phyloP scores from a whole-genome alignment of 129 eudicot species.

The Saussurea involucrata region DNA sequence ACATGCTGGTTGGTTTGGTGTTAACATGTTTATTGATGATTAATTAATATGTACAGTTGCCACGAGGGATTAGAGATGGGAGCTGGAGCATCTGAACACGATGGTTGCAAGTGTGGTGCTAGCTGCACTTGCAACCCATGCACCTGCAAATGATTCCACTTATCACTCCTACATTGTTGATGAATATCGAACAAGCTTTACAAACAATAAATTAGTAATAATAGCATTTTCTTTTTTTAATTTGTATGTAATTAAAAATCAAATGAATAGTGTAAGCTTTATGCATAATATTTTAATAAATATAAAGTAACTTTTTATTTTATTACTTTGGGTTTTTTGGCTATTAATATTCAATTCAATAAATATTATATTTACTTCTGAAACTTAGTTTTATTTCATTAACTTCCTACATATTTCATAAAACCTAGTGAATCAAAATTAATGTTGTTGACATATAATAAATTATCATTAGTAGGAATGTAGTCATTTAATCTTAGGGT shows the following conservation, averaged over 20 bases:
- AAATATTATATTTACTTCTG: background rate
- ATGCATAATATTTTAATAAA: background rate
- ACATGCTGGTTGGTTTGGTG: background rate
- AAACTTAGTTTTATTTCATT: background rate
- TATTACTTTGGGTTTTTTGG: background rate
- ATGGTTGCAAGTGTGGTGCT: constrained; percentile 75
- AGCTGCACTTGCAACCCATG: constrained; percentile 79
- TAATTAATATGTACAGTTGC: background rate
- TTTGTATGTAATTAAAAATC: constrained; percentile 3
- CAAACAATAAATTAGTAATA: background rate
- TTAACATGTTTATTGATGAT: constrained; percentile 3
- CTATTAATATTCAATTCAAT: background rate
- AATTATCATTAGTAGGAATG: background rate
- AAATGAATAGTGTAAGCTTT: background rate
- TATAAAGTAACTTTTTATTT: background rate
- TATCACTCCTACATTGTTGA: background rate
- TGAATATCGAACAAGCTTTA: background rate
- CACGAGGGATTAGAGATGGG: constrained; percentile 46
- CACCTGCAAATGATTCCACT: constrained; percentile 53
- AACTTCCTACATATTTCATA: background rate
- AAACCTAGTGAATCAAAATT: background rate
- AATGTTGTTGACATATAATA: background rate
- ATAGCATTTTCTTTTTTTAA: background rate
- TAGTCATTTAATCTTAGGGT: too few relatives aligned
- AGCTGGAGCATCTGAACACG: constrained; percentile 38